These are phyloP conservation scores for Aspergillus novoparasiticus DNA, from an alignment of 2,329 filamentous ascomycete genomes.

Conservation along the genomic window DNA sequence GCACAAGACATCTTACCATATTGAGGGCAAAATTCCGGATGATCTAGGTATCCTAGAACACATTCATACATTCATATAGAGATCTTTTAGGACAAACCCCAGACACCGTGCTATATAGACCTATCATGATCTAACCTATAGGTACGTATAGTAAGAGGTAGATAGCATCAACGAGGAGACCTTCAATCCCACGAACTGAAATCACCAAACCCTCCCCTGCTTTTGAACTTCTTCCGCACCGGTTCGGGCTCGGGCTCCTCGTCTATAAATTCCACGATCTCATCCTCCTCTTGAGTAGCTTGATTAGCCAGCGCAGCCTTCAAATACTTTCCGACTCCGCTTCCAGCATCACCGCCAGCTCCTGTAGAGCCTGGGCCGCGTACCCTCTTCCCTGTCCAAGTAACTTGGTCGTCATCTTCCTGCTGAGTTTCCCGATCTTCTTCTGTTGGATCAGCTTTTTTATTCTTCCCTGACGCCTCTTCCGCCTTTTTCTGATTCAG, in stretches of 20 bases:
- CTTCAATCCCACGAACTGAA: slow-evolving; percentile 77
- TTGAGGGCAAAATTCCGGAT: neutral
- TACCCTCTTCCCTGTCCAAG: slow-evolving; percentile 95
- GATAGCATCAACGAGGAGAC: neutral
- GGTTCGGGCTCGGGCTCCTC: slow-evolving; percentile 69
- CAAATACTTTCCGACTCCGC: slow-evolving; percentile 76
- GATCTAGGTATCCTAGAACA: neutral
- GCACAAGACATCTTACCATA: neutral
- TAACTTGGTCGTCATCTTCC: slow-evolving; percentile 81
- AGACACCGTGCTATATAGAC: neutral
- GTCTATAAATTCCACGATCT: slow-evolving; percentile 62
- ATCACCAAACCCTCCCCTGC: slow-evolving; percentile 78
- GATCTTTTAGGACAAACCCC: neutral
- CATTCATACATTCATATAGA: neutral
- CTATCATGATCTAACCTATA: neutral
- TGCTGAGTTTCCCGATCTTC: slow-evolving; percentile 34
- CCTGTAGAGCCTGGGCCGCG: slow-evolving; percentile 66
- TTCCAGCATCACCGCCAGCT: slow-evolving; percentile 49
- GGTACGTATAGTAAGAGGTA: neutral
- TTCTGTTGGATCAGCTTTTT: slow-evolving; percentile 23
- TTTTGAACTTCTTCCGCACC: slow-evolving; percentile 77
- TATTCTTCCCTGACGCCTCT: slow-evolving; percentile 55
- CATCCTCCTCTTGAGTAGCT: slow-evolving; percentile 51
- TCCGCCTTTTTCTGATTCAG: slow-evolving; percentile 70
- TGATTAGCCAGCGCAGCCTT: slow-evolving; percentile 57